phyloP scores from a whole-genome alignment of 495 filamentous ascomycete species.

The Rostrohypoxylon terebratum region DNA sequence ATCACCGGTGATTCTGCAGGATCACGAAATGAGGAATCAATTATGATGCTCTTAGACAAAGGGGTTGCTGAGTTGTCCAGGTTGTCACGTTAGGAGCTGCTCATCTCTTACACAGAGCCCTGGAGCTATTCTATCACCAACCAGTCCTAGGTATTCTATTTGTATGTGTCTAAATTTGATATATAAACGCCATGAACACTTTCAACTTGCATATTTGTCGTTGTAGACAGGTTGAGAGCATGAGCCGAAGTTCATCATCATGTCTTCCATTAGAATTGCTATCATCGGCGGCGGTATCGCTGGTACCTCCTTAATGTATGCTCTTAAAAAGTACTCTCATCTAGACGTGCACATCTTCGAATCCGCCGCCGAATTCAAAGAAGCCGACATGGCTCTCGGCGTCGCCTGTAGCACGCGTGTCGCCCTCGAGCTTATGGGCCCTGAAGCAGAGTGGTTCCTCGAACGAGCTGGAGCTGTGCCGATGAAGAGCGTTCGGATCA shows the following conservation, averaged over 20 bases:
- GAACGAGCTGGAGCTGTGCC: constrained; percentile 34
- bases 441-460: constrained; percentile 1
- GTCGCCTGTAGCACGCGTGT: constrained; percentile 10
- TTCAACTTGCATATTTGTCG: too few species aligned
- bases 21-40: neutral
- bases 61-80: too few species aligned
- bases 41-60: neutral
- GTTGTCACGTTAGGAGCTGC: too few species aligned
- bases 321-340: constrained; percentile 39
- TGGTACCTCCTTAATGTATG: constrained; percentile 20
- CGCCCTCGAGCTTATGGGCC: constrained; percentile 21
- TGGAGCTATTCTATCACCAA: too few species aligned
- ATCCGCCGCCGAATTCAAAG: constrained; percentile 40
- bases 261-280: constrained; percentile 8
- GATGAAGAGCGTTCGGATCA: constrained; percentile 36
- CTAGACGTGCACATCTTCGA: constrained; percentile 48
- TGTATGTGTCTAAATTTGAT: too few species aligned
- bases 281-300: constrained; percentile 11
- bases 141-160: too few species aligned
- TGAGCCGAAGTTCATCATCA: neutral
- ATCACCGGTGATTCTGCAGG: neutral
- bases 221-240: neutral
- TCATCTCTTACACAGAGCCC: too few species aligned
- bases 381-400: constrained; percentile 34
- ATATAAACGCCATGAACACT: too few species aligned